phyloP scores from a whole-genome alignment of 495 filamentous ascomycete genomes.

The Aspergillus conjunctus region DNA sequence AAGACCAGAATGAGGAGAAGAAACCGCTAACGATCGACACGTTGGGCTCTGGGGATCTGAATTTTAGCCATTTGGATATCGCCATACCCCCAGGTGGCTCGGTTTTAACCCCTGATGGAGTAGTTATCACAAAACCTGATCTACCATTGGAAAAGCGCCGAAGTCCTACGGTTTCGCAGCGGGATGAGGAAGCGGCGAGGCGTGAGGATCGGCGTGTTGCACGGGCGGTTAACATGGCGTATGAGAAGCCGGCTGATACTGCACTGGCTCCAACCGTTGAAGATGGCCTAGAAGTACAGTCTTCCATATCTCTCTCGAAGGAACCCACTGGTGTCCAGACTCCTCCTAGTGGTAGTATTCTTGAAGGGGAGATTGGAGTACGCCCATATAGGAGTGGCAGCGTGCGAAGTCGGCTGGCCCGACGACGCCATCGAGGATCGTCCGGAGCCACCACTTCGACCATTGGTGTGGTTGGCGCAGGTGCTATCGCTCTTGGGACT shows the following conservation, averaged over 20 bases:
- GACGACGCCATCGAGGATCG: constrained; percentile 77
- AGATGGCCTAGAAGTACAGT: constrained; percentile 37
- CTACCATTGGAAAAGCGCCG: constrained; percentile 38
- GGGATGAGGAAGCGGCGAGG: constrained; percentile 56
- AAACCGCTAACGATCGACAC: constrained; percentile 85
- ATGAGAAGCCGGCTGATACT: constrained; percentile 49
- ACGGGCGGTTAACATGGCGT: constrained; percentile 63
- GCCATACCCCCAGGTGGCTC: constrained; percentile 43
- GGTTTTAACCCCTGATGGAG: constrained; percentile 41
- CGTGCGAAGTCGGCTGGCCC: constrained; percentile 75
- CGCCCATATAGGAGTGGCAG: constrained; percentile 73
- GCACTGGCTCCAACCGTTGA: constrained; percentile 33
- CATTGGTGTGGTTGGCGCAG: constrained; percentile 69
- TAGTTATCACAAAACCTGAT: constrained; percentile 45
- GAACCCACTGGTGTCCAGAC: constrained; percentile 58
- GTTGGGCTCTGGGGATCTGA: constrained; percentile 83
- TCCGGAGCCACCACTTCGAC: constrained; percentile 78
- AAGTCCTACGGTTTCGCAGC: constrained; percentile 40
- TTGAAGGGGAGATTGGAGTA: constrained; percentile 63
- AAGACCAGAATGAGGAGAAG: constrained; percentile 43
- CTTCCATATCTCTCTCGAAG: constrained; percentile 34
- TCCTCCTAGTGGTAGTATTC: constrained; percentile 64
- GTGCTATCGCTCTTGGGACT: constrained; percentile 64
- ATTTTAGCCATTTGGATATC: constrained; percentile 72
- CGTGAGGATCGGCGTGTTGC: constrained; percentile 60